Evolutionary conservation across 352 stramenopile species (phyloP), one percentile per base, ranked within the genome.

Genomic region (Peronospora belbahrii): DNA sequence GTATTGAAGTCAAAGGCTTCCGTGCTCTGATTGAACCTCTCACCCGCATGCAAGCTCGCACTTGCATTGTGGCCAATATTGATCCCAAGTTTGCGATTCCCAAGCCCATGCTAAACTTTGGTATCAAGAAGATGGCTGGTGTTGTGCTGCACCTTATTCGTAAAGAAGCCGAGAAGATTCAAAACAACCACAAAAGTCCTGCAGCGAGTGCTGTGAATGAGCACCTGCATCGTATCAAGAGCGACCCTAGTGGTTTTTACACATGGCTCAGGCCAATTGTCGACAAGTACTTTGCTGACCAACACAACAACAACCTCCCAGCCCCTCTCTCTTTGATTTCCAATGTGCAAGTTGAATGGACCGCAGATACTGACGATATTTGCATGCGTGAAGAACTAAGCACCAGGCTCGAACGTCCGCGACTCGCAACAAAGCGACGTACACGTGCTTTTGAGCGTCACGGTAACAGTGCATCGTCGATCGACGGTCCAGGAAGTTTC

Each of bases 101-200:
- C 3, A 74, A 73, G 45, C 47, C 65, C 13, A 50, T 92, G 48
- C 48, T 92, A 22, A 92, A 92, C 48, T 88, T 87, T 62, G 67
- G 65, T 1, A 83, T 89, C 46, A 92, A 92, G 56, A 92, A 92
- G 46, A 65, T 87, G 27, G 80, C 80, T 10, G 80, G 80, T 0
- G 65, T 92, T 22, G 30, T 92, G 44, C 57, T 89, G 15, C 89
- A 83, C 38, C 52, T 92, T 15, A 67, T 92, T 14, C 67, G 74
- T 4, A 80, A 81, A 45, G 77, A 92, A 54, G 75, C 80, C 10
- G 73, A 88, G 43, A 92, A 84, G 47, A 85, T 88, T 13, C 72
- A 89, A 49, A 63, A 82, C 18, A 61, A 70, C 2, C 54, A 77
- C 24, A 72, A 70, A 8, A 70, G 73, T 10, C 19, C 25, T 1